Base-by-base conservation (phyloP, 2,329 filamentous ascomycete genomes). In the Exophiala mesophila region DNA sequence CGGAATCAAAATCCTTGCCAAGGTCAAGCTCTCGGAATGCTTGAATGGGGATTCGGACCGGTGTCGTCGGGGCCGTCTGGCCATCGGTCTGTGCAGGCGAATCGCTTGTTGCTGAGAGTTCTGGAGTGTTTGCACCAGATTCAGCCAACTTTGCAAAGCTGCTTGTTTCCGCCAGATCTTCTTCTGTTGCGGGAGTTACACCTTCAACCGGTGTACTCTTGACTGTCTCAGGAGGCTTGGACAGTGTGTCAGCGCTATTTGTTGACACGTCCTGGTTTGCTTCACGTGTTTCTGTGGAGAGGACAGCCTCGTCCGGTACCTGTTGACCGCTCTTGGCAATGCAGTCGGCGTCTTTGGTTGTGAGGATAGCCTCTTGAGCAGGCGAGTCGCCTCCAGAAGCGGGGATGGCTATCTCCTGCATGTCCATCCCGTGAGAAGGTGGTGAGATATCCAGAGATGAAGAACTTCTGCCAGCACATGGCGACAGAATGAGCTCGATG, bases 1-100 rank as follows among this genome's bases (percentile, higher is more conserved):
- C 45, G 5, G 43, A 39, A 16, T 42, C 43, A 29, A 18, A 41
- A 19, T 21, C 28, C n/a, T 53, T 47, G 6, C 45, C 34, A 5
- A 54, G 20, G 3, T n/a, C 43, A 15, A 54, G 46, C 28, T 44
- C 10, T 6, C 38, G 38, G 24, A 54, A 36, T 18, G 45, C 20
- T 30, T 42, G 39, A 9, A 40, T 43, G 4, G 51, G 49, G 34
- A 48, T 50, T 7, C 41, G 20, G 20, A 39, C 20, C 10, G 29
- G 13, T 30, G 39, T 32, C 15, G 42, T 23, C 16, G 29, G 32
- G 3, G 6, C 3, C 6, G 13, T 17, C 16, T 35, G 13, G 19
- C 20, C 32, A 13, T 35, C 32, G n/a, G 19, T 19, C 32, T 35
- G 16, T 6, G n/a, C 19, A 18, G 32, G 32, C 20, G 19, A 4